phyloP scores from a whole-genome alignment of 1,284 basidiomycete genomes.

The Rhizopogon parksii region DNA sequence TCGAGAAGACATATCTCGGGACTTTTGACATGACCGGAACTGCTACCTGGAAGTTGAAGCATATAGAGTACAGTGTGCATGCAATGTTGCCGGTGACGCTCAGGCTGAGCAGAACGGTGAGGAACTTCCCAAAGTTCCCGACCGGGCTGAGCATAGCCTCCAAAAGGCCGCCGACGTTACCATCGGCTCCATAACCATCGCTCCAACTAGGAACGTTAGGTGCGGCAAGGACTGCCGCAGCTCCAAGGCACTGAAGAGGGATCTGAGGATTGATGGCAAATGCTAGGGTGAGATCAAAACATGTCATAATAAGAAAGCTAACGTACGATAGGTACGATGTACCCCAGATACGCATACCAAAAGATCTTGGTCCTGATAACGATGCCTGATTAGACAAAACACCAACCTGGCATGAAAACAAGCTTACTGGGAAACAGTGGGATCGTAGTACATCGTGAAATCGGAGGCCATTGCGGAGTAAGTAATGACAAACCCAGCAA shows the following conservation, averaged over 20 bases:
- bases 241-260: constrained; percentile 69
- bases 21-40: constrained; percentile 61
- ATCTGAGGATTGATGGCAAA: constrained; percentile 28
- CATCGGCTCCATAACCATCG: constrained; percentile 46
- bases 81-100: constrained; percentile 83
- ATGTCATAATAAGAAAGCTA: not conserved
- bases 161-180: constrained; percentile 69
- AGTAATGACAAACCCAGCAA: constrained; percentile 72
- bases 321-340: constrained; percentile 62
- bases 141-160: constrained; percentile 66
- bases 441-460: constrained; percentile 62
- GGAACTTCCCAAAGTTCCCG: constrained; percentile 77
- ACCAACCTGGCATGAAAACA: not conserved
- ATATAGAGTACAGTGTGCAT: constrained; percentile 77
- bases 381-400: constrained; percentile 1
- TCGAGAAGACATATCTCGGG: constrained; percentile 82
- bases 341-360: constrained; percentile 66
- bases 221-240: constrained; percentile 56
- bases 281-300: not conserved
- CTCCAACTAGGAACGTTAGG: constrained; percentile 65
- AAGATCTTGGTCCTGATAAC: constrained; percentile 59
- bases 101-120: constrained; percentile 77
- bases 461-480: constrained; percentile 64
- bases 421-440: constrained; percentile 48
- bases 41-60: constrained; percentile 76